Evolutionary conservation across 2,329 filamentous ascomycete species (phyloP).

Genomic region (Nothomitra cinnamomea): DNA sequence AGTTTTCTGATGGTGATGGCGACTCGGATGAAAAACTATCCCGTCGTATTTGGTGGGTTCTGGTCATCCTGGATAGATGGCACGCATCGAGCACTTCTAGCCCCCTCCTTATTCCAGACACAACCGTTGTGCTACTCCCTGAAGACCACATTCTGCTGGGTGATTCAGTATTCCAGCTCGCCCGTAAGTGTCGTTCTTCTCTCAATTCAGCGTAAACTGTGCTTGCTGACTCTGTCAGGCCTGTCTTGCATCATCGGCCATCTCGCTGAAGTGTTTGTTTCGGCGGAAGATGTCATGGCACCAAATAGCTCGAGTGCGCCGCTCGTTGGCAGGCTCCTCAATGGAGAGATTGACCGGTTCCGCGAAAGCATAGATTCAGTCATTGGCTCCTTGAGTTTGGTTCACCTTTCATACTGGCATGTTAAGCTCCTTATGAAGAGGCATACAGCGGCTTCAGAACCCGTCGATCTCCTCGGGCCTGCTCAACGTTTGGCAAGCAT

Average conservation of each 20-base stretch:
- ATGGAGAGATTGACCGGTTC: constrained; percentile 46
- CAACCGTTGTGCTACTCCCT: constrained; percentile 39
- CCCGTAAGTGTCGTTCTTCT: constrained; percentile 35
- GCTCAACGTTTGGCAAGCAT: constrained; percentile 41
- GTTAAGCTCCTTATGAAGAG: constrained; percentile 46
- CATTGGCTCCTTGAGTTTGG: constrained; percentile 35
- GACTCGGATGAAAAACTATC: constrained; percentile 46
- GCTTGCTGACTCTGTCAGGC: constrained; percentile 23
- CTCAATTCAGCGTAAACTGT: constrained; percentile 6
- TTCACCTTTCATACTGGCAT: constrained; percentile 56
- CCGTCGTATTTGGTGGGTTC: constrained; percentile 52
- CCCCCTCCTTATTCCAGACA: constrained; percentile 44
- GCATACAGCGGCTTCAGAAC: constrained; percentile 36
- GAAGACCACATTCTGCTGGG: constrained; percentile 45
- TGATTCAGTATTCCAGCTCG: constrained; percentile 44
- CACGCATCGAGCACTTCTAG: constrained; percentile 50
- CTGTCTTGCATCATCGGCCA: constrained; percentile 42
- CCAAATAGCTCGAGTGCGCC: constrained; percentile 24
- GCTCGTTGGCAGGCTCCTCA: constrained; percentile 32
- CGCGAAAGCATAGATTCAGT: constrained; percentile 42
- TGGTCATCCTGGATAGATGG: constrained; percentile 58
- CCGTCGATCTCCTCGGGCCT: constrained; percentile 41
- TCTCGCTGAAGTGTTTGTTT: constrained; percentile 30
- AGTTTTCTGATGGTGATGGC: constrained; percentile 28
- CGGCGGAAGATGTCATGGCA: constrained; percentile 26